Evolutionary conservation across 2,329 filamentous ascomycete species (phyloP), one percentile per base, ranked within the genome.

Genomic region (Dactylellina parvicollis): DNA sequence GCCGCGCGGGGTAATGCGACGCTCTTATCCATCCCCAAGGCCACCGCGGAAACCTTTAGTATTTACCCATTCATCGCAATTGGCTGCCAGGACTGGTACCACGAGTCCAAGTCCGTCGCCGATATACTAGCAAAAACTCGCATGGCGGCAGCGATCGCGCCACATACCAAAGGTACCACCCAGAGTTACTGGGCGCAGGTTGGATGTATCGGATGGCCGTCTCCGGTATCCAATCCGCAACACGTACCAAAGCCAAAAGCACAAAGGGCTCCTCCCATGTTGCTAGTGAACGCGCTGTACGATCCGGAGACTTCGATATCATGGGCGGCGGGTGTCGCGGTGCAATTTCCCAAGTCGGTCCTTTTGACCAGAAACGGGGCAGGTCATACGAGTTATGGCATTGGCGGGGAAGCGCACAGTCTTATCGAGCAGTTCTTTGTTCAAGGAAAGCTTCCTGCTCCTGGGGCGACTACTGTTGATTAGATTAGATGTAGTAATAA

Each of bases 121-220:
- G 52, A 56, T 16, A 20, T 56, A 18, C 34, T 28, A 40, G 20
- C 36, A 20, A 56, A 56, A 26, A 42, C 12, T 12, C 52, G 32
- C 22, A 77, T 82, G 22, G 79, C 78, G 10, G 72, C 67, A 4
- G 66, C 75, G 14, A 79, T 81, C 65, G 75, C 77, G 1, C 82
- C 82, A 0, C 77, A 82, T 28, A 81, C 78, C 14, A 75, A 75
- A 2, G 81, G 80, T 32, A 78, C 78, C 24, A 77, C 75, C 55
- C 80, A 82, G 56, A 79, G 76, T 38, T 83, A 79, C 76, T 78
- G 72, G 22, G 73, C 79, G 40, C 80, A 82, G 70, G 77, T 79
- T 0, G 62, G 76, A 3, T 84, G 82, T 74, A 77, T 82, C 24
- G 80, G 81, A 0, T 84, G 82, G 82, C 81, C 81, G 0, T 76